These are phyloP conservation scores for Citrus unshiu DNA, from an alignment of 345 rosid species.

Conservation along the genomic window DNA sequence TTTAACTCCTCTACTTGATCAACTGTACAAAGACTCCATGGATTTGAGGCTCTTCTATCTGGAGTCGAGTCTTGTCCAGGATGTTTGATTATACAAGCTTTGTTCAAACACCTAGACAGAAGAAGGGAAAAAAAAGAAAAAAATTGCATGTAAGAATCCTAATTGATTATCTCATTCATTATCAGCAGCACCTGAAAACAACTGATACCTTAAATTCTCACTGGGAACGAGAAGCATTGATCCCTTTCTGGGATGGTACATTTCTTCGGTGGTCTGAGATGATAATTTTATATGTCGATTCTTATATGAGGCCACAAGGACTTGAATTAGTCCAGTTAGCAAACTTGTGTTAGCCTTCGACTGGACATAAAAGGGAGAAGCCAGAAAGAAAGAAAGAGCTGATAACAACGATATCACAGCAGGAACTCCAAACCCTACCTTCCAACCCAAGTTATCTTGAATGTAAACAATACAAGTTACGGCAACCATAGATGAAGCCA, in stretches of 20 bases:
- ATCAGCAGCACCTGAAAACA: neutral
- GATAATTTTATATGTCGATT: slow-evolving; percentile 28
- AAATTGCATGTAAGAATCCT: neutral
- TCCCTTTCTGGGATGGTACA: slow-evolving; percentile 17
- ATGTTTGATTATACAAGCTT: slow-evolving; percentile 43
- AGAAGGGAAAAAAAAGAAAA: neutral
- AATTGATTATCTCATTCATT: neutral
- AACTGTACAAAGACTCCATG: slow-evolving; percentile 52
- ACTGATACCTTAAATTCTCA: slow-evolving; percentile 36
- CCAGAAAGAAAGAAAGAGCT: slow-evolving; percentile 33
- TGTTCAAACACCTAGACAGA: slow-evolving; percentile 43
- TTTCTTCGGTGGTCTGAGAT: neutral
- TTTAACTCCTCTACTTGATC: slow-evolving; percentile 67
- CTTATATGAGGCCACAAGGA: slow-evolving; percentile 31
- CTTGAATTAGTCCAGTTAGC: slow-evolving; percentile 46
- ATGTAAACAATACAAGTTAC: slow-evolving; percentile 44
- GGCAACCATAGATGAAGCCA: slow-evolving; percentile 25
- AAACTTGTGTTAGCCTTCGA: slow-evolving; percentile 22
- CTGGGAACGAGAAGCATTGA: slow-evolving; percentile 29
- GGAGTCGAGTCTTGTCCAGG: slow-evolving; percentile 27
- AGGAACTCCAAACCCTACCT: slow-evolving; percentile 52
- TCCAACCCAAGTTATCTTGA: slow-evolving; percentile 55
- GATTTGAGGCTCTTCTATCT: slow-evolving; percentile 29
- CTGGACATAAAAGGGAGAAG: slow-evolving; percentile 42
- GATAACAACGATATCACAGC: slow-evolving; percentile 39